These are phyloP conservation scores for Geotrichum klebahnii DNA, from an alignment of 1,139 yeast species.

Conservation along the genomic window DNA sequence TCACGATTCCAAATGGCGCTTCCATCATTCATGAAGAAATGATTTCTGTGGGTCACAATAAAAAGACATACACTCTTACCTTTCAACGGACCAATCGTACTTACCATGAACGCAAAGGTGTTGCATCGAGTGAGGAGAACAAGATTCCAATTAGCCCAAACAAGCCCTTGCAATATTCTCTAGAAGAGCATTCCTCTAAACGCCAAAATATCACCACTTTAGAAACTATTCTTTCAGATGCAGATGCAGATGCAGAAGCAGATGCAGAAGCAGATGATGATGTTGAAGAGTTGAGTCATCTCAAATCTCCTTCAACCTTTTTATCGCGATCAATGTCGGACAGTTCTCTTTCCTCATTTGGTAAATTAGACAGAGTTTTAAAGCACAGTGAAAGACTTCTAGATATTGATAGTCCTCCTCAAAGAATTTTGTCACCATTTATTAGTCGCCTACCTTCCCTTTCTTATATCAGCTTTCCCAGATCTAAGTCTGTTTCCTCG, in stretches of 20 bases:
- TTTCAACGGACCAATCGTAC: constrained; percentile 26
- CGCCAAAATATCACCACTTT: neutral
- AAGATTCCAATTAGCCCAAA: neutral
- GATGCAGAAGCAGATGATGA: too few species aligned
- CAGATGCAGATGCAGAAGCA: too few species aligned
- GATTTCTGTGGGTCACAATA: constrained; percentile 15
- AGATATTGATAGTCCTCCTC: constrained; percentile 3
- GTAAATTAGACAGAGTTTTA: constrained; percentile 8
- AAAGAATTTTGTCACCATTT: neutral
- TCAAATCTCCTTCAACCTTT: neutral
- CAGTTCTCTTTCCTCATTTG: constrained; percentile 11
- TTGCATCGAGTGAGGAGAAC: constrained; percentile 4
- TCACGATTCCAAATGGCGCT: constrained; percentile 29
- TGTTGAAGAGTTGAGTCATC: constrained; percentile 2
- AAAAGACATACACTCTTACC: constrained; percentile 25
- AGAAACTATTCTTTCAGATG: constrained; percentile 17
- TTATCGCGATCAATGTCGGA: constrained; percentile 12
- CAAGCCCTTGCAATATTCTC: neutral
- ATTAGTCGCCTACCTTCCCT: neutral
- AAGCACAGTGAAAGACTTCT: constrained; percentile 18
- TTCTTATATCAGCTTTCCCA: constrained; percentile 8
- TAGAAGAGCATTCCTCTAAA: constrained; percentile 1
- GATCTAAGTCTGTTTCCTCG: constrained; percentile 16
- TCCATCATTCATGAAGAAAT: constrained; percentile 26
- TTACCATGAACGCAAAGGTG: constrained; percentile 27